phyloP scores from a whole-genome alignment of 345 rosid genomes.

The Bruguiera parviflora region DNA sequence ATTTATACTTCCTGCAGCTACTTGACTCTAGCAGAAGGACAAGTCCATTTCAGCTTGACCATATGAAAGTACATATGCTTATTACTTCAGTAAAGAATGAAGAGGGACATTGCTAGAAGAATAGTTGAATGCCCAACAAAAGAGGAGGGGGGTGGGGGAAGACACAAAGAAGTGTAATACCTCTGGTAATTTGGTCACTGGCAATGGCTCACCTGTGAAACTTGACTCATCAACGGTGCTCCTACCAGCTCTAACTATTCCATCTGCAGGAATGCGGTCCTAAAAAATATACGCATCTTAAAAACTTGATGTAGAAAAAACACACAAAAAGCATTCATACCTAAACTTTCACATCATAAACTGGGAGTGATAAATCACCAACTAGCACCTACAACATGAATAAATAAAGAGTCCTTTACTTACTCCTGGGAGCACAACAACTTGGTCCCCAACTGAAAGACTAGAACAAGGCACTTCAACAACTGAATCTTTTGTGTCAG shows the following conservation, averaged over 20 bases:
- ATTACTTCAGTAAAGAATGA: neutral
- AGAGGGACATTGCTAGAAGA: neutral
- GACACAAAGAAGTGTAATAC: slow-evolving; percentile 43
- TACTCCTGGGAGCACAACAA: slow-evolving; percentile 91
- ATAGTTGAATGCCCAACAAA: slow-evolving; percentile 5
- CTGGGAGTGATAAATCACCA: slow-evolving; percentile 1
- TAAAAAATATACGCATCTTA: slow-evolving; percentile 23
- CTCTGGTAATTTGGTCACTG: slow-evolving; percentile 85
- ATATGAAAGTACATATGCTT: neutral
- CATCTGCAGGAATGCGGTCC: slow-evolving; percentile 97
- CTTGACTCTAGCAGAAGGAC: slow-evolving; percentile 63
- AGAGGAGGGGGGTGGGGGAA: slow-evolving; percentile 3
- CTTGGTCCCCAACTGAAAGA: slow-evolving; percentile 81
- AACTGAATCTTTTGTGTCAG: slow-evolving; percentile 41
- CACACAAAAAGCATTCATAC: neutral
- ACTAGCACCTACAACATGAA: slow-evolving; percentile 10
- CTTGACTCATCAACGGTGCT: slow-evolving; percentile 91
- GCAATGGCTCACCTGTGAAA: slow-evolving; percentile 97
- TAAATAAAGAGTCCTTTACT: slow-evolving; percentile 37
- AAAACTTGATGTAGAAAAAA: slow-evolving; percentile 7
- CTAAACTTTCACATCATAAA: slow-evolving; percentile 6
- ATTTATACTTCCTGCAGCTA: slow-evolving; percentile 91
- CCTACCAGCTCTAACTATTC: slow-evolving; percentile 88
- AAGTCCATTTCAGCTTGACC: slow-evolving; percentile 19
- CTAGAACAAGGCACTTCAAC: slow-evolving; percentile 85